Evolutionary conservation across 257 asterid species (phyloP).

Genomic region (Scutellaria minor): DNA sequence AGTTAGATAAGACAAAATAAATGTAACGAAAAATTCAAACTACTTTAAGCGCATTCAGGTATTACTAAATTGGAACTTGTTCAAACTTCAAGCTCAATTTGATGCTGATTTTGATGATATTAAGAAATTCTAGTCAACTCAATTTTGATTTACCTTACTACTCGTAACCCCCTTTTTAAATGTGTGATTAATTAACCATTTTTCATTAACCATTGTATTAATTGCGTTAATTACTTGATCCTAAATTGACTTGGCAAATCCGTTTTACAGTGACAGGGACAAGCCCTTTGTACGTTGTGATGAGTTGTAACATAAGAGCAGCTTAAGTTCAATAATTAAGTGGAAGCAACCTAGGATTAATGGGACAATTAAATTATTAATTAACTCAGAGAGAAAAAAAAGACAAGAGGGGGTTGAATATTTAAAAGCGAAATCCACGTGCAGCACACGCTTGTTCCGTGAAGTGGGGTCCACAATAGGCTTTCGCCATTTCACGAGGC

Average conservation of each 20-base stretch:
- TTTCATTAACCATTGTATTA: background rate
- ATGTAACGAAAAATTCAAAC: no score
- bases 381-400: conserved; percentile 5
- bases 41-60: no score
- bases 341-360: conserved; percentile 17
- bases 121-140: no score
- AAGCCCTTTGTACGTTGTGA: background rate
- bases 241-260: background rate
- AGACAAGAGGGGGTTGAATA: conserved; percentile 34
- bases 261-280: conserved; percentile 12
- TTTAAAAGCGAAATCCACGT: conserved; percentile 47
- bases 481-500: background rate
- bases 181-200: background rate
- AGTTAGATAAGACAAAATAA: no score
- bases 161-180: conserved; percentile 26
- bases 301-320: conserved; percentile 18
- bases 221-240: conserved; percentile 7
- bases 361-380: background rate
- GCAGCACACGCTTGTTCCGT: conserved; percentile 57
- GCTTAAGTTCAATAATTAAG: conserved; percentile 14
- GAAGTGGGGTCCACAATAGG: conserved; percentile 41
- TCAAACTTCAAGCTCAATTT: no score
- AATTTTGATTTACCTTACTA: no score
- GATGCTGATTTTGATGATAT: no score
- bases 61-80: no score